Conservation (phyloP, 106 monocot species). For the Vanilla planifolia region DNA sequence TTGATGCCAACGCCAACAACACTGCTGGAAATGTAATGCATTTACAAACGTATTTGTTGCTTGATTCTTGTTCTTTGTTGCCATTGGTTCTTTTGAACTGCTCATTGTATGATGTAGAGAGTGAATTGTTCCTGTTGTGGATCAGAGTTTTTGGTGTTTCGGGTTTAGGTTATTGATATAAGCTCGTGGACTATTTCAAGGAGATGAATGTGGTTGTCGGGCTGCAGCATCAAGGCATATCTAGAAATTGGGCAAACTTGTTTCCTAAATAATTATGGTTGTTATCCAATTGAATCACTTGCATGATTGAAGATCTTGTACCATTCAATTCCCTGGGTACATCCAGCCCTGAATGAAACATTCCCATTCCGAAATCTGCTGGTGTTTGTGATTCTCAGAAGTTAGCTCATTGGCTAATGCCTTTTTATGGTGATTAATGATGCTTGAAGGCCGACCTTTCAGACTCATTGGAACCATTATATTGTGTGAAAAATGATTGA, state of each 20-base stretch:
- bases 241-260: not conserved
- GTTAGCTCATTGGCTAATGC: not conserved
- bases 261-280: not conserved
- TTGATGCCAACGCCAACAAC: constrained; percentile 59
- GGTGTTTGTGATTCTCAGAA: constrained; percentile 3
- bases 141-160: not conserved
- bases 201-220: too few relatives aligned
- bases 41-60: not conserved
- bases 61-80: not conserved
- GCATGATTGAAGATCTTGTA: too few relatives aligned
- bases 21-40: constrained; percentile 42
- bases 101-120: too few relatives aligned
- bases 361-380: too few relatives aligned
- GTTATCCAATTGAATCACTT: not conserved
- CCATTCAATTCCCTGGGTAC: too few relatives aligned
- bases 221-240: not conserved
- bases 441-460: not conserved
- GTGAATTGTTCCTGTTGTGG: not conserved
- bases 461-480: too few relatives aligned
- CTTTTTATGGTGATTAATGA: too few relatives aligned
- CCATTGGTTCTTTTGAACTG: not conserved
- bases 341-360: too few relatives aligned
- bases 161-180: not conserved
- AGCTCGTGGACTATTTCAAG: not conserved
- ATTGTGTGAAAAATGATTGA: too few relatives aligned